Base-by-base conservation (phyloP, 495 filamentous ascomycete species). In the Aspergillus wentii region DNA sequence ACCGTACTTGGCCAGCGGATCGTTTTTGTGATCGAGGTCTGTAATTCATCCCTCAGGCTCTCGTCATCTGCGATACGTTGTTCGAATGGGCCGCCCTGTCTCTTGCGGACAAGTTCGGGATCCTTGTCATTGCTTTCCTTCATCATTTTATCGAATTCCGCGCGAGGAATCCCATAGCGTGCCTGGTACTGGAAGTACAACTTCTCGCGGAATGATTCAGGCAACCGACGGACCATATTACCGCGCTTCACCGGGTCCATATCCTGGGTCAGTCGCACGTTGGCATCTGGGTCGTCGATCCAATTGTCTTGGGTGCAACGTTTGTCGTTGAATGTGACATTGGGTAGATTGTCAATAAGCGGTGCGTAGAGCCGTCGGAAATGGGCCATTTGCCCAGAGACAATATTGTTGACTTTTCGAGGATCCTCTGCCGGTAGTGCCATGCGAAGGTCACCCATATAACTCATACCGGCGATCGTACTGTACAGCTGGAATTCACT, bases 361-460 rank as follows among this genome's bases (percentile, higher is more conserved):
- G 91, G 91, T 17, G 79, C 77, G 56, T 98, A 98, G 0, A 98
- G 72, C 2, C 85, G 79, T 14, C 92, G 76, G 71, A 98, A 97
- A 57, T 94, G 88, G 20, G 82, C 62, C 59, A 97, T 82, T 57
- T 98, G 94, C 48, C 88, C 80, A 14, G 78, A 79, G 13, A 98
- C 89, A 46, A 98, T 98, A 56, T 97, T 96, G 43, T 72, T 71
- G 28, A 98, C 86, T 61, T 98, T 98, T 44, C 80, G 73, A n/a
- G 84, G 86, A 52, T 97, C 87, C 60, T 98, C 92, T 2, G 86
- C 83, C 3, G 80, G 82, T 13, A 95, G 64, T 0, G 76, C 66
- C 94, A 98, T 98, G 34, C 92, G 85, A 14, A 90, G 85, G 54
- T 98, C 92, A 20, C 92, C 92, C 44, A 89, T 78, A 63, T 97